Conservation (phyloP, 2,329 filamentous ascomycete genomes). For the Sclerotinia nivalis region DNA sequence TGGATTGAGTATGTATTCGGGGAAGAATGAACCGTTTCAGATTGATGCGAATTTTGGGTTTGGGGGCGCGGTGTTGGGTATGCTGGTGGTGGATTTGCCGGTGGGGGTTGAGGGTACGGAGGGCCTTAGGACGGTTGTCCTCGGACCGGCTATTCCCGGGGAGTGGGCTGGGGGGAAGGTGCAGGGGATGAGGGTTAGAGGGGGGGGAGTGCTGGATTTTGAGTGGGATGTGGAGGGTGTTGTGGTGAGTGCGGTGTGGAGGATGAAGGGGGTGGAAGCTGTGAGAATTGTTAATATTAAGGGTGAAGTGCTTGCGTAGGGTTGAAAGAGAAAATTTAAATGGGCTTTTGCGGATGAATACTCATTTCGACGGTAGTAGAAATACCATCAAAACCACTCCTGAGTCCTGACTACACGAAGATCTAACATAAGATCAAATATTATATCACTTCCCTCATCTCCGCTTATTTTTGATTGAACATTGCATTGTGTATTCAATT, state of each 20-base stretch:
- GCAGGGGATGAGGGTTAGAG: conserved; percentile 47
- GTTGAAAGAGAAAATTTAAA: background rate
- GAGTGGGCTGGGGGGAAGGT: conserved; percentile 49
- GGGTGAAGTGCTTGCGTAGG: background rate
- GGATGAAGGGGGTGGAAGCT: background rate
- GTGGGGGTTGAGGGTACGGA: conserved; percentile 24
- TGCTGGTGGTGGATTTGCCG: conserved; percentile 54
- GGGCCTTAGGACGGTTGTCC: conserved; percentile 41
- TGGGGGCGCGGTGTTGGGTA: conserved; percentile 50
- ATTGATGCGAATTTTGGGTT: conserved; percentile 61
- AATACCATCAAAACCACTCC: background rate
- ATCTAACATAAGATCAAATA: background rate
- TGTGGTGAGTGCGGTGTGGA: background rate
- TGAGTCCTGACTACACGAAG: background rate
- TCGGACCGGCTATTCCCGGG: conserved; percentile 51
- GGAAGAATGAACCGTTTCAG: conserved; percentile 52
- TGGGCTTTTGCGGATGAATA: accelerated
- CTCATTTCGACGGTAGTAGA: accelerated
- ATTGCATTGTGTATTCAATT: too few species aligned
- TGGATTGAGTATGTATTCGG: conserved; percentile 54
- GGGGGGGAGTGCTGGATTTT: conserved; percentile 49
- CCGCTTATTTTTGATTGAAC: too few species aligned
- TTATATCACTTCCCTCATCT: too few species aligned
- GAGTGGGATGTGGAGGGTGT: conserved; percentile 42
- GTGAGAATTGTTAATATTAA: conserved; percentile 6